Percentiles rank a stretch among this genome's conserved stretches.
Conservation (phyloP, 148 eudicot species). For the Chenopodium album region DNA sequence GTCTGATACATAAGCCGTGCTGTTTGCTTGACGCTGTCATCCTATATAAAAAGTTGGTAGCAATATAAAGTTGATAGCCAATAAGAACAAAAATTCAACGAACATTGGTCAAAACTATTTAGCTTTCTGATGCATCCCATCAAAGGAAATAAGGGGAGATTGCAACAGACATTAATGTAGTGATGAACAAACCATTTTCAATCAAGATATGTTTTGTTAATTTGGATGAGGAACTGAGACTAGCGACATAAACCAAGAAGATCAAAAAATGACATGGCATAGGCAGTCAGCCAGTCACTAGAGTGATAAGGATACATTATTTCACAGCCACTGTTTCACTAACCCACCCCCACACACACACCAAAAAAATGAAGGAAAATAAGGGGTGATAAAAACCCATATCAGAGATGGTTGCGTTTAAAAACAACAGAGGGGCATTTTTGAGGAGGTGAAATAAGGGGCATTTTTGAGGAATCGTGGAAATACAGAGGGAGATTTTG, state of each 20-base stretch:
- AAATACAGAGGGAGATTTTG: neutral
- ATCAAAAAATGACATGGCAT: too few species aligned
- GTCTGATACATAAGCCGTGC: slow-evolving; percentile 87
- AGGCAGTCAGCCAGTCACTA: too few species aligned
- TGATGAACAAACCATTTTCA: neutral
- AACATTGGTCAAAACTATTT: neutral
- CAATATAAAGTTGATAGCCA: neutral
- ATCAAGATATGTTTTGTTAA: neutral
- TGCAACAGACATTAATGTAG: neutral
- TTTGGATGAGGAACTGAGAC: neutral
- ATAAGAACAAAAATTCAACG: too few species aligned
- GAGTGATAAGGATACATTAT: too few species aligned
- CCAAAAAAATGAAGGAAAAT: too few species aligned
- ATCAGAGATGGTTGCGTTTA: too few species aligned
- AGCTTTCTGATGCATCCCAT: neutral
- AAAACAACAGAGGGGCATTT: too few species aligned
- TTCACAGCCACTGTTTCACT: too few species aligned
- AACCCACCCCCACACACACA: too few species aligned
- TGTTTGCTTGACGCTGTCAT: slow-evolving; percentile 64
- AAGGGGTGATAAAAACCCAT: too few species aligned
- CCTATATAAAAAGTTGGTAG: slow-evolving; percentile 40
- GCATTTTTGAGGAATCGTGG: too few species aligned
- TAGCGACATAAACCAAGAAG: neutral
- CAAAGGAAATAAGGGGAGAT: neutral
- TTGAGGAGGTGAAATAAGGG: too few species aligned